A percentile compares a stretch with the other conserved stretches of the same genome.
Evolutionary conservation across 176 grass and related monocot species (phyloP).

Genomic region (Aegilops umbellulata): DNA sequence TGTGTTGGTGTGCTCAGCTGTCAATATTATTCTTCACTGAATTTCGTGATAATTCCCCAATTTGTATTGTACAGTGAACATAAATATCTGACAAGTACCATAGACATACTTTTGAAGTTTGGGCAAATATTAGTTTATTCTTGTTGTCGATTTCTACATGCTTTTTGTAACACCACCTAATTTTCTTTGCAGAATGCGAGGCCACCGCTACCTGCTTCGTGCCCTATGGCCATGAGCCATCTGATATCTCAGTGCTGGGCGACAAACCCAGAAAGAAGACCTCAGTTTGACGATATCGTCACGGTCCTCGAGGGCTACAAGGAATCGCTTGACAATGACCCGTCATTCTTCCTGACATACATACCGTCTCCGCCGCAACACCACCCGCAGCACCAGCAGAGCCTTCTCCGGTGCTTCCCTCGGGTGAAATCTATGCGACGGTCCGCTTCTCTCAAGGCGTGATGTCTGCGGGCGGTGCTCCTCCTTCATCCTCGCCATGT

Average conservation of each 20-base stretch:
- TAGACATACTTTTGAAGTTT: too few species aligned
- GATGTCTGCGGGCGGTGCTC: not conserved
- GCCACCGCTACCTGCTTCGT: constrained; percentile 75
- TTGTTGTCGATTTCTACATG: too few species aligned
- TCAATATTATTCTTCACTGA: not conserved
- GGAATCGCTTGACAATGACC: constrained; percentile 61
- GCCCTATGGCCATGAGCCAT: constrained; percentile 87
- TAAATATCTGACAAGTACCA: too few species aligned
- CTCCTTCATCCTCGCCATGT: constrained; percentile 16
- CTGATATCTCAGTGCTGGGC: constrained; percentile 91
- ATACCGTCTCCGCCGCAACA: constrained; percentile 44
- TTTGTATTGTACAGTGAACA: too few species aligned
- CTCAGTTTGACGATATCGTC: constrained; percentile 82
- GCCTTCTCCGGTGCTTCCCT: constrained; percentile 72
- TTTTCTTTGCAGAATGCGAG: constrained; percentile 67
- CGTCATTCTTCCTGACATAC: constrained; percentile 68
- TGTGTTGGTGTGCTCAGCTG: not conserved
- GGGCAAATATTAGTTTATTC: not conserved
- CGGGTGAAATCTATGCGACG: constrained; percentile 42
- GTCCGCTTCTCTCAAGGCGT: constrained; percentile 48
- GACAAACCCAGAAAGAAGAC: constrained; percentile 69
- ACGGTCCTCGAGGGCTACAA: constrained; percentile 66
- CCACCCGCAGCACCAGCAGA: constrained; percentile 44
- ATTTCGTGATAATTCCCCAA: not conserved
- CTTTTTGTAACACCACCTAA: too few species aligned